A percentile compares a stretch with the other conserved stretches of the same genome.
These are phyloP conservation scores for Cercospora beticola DNA, from an alignment of 2,329 filamentous ascomycete genomes.

Conservation along the genomic window DNA sequence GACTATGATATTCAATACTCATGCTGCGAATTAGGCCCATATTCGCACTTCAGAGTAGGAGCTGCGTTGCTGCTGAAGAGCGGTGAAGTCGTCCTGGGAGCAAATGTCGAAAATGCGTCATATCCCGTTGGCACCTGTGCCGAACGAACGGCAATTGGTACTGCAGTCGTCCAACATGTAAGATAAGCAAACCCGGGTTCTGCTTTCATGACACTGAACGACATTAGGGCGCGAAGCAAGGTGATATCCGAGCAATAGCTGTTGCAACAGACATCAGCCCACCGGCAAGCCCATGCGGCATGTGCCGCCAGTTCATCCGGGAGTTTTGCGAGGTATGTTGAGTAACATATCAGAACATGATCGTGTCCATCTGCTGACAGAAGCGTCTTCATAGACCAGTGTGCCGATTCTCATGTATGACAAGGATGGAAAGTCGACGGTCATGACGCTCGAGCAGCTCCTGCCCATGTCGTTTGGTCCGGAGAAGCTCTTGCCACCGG, in stretches of 20 bases:
- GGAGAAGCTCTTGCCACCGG: conserved; percentile 43
- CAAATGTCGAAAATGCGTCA: conserved; percentile 88
- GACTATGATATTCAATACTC: not conserved
- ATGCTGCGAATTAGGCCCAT: conserved; percentile 60
- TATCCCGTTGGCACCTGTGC: conserved; percentile 96
- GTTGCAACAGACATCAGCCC: conserved; percentile 71
- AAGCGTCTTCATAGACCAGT: conserved; percentile 32
- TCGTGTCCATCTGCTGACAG: not conserved
- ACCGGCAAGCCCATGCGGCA: conserved; percentile 71
- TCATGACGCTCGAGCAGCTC: conserved; percentile 65
- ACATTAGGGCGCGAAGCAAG: conserved; percentile 40
- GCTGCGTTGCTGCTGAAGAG: conserved; percentile 66
- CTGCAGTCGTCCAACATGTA: conserved; percentile 60
- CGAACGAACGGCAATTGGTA: conserved; percentile 83
- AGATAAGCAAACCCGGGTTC: not conserved
- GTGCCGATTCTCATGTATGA: conserved; percentile 92
- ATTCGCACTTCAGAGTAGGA: conserved; percentile 89
- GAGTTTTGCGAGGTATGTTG: conserved; percentile 48
- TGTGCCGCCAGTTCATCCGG: conserved; percentile 80
- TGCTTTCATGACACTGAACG: not conserved
- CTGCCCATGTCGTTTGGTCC: conserved; percentile 57
- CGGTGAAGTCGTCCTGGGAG: conserved; percentile 61
- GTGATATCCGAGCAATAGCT: conserved; percentile 72
- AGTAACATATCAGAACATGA: not conserved
- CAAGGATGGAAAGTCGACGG: conserved; percentile 69